These are phyloP conservation scores for Biscogniauxia sp. DNA, from an alignment of 2,329 filamentous ascomycete species.

Conservation along the genomic window DNA sequence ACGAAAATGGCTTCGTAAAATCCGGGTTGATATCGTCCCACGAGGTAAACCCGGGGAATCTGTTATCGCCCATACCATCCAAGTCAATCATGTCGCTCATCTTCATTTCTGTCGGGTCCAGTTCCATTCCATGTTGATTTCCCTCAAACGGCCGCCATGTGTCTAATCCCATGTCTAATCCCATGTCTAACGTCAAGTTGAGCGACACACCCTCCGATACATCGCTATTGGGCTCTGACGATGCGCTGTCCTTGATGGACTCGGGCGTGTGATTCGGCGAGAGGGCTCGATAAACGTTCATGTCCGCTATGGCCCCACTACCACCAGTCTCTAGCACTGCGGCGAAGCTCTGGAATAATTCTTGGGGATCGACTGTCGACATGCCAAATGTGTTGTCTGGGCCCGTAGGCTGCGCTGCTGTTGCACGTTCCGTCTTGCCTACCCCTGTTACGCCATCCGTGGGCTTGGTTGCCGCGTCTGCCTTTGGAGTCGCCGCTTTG, in stretches of 20 bases:
- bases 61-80: slow-evolving; percentile 9
- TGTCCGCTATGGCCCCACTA: slow-evolving; percentile 51
- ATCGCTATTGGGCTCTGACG: slow-evolving; percentile 61
- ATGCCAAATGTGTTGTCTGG: slow-evolving; percentile 34
- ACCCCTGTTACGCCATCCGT: slow-evolving; percentile 19
- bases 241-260: slow-evolving; percentile 58
- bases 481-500: slow-evolving; percentile 25
- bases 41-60: slow-evolving; percentile 27
- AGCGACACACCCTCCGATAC: slow-evolving; percentile 54
- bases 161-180: slow-evolving; percentile 40
- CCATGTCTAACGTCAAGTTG: slow-evolving; percentile 43
- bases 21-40: slow-evolving; percentile 53
- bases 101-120: slow-evolving; percentile 37
- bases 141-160: slow-evolving; percentile 51
- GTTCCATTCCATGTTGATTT: slow-evolving; percentile 40
- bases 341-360: slow-evolving; percentile 41
- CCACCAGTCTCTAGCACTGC: slow-evolving; percentile 40
- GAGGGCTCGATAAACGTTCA: slow-evolving; percentile 51
- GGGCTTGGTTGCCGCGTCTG: slow-evolving; percentile 19
- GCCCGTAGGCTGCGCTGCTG: slow-evolving; percentile 8
- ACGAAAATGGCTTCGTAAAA: slow-evolving; percentile 51
- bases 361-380: slow-evolving; percentile 51
- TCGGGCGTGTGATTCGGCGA: slow-evolving; percentile 65
- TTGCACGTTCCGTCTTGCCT: slow-evolving; percentile 26
- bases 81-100: slow-evolving; percentile 18